Evolutionary conservation across 176 grass and related monocot species (phyloP), one percentile per base, ranked within the genome.

Genomic region (Dendrocalamus sinicus): DNA sequence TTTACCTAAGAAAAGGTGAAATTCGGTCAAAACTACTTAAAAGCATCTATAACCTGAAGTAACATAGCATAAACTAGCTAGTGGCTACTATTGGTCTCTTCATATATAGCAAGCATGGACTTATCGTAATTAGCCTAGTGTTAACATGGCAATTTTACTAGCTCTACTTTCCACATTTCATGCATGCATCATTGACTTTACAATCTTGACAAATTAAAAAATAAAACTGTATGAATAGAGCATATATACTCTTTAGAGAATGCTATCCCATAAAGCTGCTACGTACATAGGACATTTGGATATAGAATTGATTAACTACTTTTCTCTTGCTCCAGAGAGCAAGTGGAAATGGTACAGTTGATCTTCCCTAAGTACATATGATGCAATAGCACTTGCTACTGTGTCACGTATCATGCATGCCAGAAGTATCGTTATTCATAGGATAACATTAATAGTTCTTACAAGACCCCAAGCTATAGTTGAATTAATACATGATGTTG

Each of bases 311-410:
- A 39, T 11, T 26, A 12, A 20, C 16, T 11, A 30, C 4, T 2
- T 81, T 81, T 57, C 15, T 35, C 72, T 53, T 75, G 57, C 32
- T 70, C 24, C n/a, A 41, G 40, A 2, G 5, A 76, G 23, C 37
- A 68, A 80, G 40, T 75, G 69, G 5, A 51, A 32, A 11, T 48
- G 4, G 50, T 64, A 80, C 22, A 62, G 5, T 83, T 15, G 8
- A 59, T 68, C 37, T 23, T 70, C 45, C 19, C 32, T 17, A 45
- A 45, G 52, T 61, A 85, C 70, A 71, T 63, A 89, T 30, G n/a
- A 76, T 70, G 88, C 16, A 54, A 86, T 40, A 41, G 52, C 52
- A 85, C 46, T 67, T 30, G 58, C 26, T 54, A 73, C 51, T 80
- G 41, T 75, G 9, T 46, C 50, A 81, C 5, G 54, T 55, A 86